Conservation (phyloP, 2,329 filamentous ascomycete genomes). For the Penicillium sp. region DNA sequence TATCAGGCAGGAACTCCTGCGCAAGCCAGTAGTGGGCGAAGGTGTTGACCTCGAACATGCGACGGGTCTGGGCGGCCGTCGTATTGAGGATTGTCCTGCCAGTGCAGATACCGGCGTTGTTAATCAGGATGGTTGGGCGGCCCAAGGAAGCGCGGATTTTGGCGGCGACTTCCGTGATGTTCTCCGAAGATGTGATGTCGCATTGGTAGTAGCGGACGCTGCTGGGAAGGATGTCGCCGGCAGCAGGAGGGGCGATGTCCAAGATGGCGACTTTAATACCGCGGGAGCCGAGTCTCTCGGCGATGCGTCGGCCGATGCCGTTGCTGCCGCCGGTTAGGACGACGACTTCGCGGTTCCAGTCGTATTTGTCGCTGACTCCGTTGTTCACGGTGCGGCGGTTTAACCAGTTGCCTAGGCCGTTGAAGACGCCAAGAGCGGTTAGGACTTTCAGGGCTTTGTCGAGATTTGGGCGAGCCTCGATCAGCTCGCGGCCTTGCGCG, state of each 20-base stretch:
- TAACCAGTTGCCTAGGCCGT: constrained; percentile 50
- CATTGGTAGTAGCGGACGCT: constrained; percentile 65
- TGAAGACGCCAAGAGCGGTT: constrained; percentile 51
- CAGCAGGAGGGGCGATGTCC: constrained; percentile 46
- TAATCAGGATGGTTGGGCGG: constrained; percentile 61
- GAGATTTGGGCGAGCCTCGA: constrained; percentile 51
- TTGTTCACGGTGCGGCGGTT: constrained; percentile 52
- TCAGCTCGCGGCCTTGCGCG: constrained; percentile 55
- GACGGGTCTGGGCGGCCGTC: constrained; percentile 56
- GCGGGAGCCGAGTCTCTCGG: constrained; percentile 60
- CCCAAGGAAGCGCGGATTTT: constrained; percentile 56
- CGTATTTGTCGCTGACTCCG: constrained; percentile 31
- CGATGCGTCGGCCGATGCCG: constrained; percentile 67
- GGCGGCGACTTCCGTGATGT: constrained; percentile 52
- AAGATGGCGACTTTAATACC: constrained; percentile 67
- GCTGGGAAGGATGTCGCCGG: constrained; percentile 29
- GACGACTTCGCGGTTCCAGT: constrained; percentile 66
- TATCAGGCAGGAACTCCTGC: constrained; percentile 63
- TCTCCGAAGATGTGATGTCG: constrained; percentile 61
- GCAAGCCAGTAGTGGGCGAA: constrained; percentile 64
- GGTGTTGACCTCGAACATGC: constrained; percentile 67
- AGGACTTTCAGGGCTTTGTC: constrained; percentile 54
- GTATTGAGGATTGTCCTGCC: constrained; percentile 60
- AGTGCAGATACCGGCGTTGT: constrained; percentile 39
- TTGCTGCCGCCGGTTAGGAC: constrained; percentile 71